Percentiles rank a stretch among this genome's conserved stretches.
Evolutionary conservation across 163 green algal genomes (phyloP).

Genomic region (Coccomyxa subellipsoidea): DNA sequence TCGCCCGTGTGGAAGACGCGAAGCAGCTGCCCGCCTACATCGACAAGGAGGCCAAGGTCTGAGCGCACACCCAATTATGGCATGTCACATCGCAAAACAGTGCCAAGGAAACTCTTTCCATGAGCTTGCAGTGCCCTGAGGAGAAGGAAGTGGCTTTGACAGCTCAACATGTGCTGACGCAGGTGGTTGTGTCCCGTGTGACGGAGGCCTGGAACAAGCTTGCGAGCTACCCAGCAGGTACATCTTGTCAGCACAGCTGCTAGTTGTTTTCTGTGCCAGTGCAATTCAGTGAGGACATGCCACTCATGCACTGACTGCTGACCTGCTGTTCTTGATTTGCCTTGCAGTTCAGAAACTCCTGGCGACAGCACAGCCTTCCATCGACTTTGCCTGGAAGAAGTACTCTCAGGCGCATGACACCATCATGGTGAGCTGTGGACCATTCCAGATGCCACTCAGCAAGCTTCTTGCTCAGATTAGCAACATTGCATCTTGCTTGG

Average conservation of each 20-base stretch:
- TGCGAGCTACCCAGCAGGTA: neutral
- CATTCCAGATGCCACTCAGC: no score
- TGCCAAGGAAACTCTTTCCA: no score
- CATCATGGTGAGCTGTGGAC: neutral
- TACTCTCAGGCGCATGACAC: neutral
- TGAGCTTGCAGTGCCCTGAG: no score
- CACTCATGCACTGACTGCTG: no score
- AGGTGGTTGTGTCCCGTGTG: neutral
- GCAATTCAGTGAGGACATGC: no score
- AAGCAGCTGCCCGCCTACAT: constrained; percentile 12
- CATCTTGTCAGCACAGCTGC: neutral
- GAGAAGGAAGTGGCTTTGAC: no score
- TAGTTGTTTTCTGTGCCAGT: no score
- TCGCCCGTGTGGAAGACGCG: neutral
- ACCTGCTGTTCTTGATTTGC: neutral
- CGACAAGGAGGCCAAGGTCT: neutral
- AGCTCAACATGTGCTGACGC: neutral
- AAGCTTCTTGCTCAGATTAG: no score
- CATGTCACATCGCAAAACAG: no score
- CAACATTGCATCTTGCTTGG: neutral
- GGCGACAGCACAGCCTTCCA: neutral
- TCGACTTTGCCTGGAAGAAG: constrained; percentile 1
- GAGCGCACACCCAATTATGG: no score
- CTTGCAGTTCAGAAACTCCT: constrained; percentile 3
- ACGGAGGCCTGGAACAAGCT: neutral